A percentile compares a stretch with the other conserved stretches of the same genome.
Evolutionary conservation across 441 rosid genomes (phyloP).

Genomic region (Melastoma candidum): DNA sequence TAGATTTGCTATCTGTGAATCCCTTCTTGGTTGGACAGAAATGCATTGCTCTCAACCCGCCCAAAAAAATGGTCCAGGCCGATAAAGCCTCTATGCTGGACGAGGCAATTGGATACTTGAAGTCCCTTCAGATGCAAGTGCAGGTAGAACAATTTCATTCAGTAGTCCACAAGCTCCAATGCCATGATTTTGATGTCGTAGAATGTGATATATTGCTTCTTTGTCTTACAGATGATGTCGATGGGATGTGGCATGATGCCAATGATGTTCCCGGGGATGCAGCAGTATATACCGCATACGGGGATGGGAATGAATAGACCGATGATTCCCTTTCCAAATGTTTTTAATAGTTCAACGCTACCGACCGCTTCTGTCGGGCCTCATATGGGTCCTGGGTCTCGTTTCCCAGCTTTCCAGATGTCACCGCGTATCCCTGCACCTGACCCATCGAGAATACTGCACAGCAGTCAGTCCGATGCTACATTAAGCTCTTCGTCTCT

Average conservation of each 20-base stretch:
- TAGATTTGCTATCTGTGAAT: background rate
- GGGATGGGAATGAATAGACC: constrained; percentile 55
- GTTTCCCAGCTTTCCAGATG: constrained; percentile 45
- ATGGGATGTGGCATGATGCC: constrained; percentile 92
- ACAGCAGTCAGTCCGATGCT: constrained; percentile 37
- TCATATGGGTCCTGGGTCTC: constrained; percentile 46
- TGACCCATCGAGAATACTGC: constrained; percentile 46
- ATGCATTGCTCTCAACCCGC: constrained; percentile 9
- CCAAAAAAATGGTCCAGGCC: constrained; percentile 38
- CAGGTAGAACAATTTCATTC: too few relatives aligned
- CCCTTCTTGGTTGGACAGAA: background rate
- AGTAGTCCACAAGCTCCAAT: too few relatives aligned
- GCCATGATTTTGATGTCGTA: too few relatives aligned
- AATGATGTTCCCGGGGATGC: constrained; percentile 79
- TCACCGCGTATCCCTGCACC: constrained; percentile 31
- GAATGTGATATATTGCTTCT: too few relatives aligned
- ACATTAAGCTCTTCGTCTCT: constrained; percentile 25
- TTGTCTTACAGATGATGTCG: constrained; percentile 76
- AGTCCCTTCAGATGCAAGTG: constrained; percentile 36
- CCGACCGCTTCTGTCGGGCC: constrained; percentile 48
- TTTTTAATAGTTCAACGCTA: constrained; percentile 39
- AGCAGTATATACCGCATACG: constrained; percentile 65
- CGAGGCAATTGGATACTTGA: constrained; percentile 66
- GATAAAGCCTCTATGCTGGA: constrained; percentile 81
- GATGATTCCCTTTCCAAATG: constrained; percentile 69